These are phyloP conservation scores for Rosa persica DNA, from an alignment of 306 rosid species.

Conservation along the genomic window DNA sequence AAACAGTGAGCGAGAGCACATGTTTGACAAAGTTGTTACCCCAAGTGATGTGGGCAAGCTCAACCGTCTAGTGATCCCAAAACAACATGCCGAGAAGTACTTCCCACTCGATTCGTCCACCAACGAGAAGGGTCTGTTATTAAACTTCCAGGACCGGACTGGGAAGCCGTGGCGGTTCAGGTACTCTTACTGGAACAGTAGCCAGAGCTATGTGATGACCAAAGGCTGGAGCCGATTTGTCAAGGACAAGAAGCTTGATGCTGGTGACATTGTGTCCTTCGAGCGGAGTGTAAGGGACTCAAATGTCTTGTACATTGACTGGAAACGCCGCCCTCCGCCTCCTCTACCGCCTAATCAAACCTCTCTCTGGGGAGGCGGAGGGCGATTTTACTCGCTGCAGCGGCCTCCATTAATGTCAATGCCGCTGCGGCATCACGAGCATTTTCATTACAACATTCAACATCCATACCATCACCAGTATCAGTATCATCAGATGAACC, in stretches of 20 bases:
- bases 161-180: slow-evolving; percentile 84
- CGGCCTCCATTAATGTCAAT: background rate
- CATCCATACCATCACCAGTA: slow-evolving; percentile 20
- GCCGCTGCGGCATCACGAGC: slow-evolving; percentile 28
- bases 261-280: slow-evolving; percentile 83
- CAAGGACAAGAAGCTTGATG: slow-evolving; percentile 78
- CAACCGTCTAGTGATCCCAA: slow-evolving; percentile 81
- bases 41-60: slow-evolving; percentile 94
- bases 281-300: slow-evolving; percentile 55
- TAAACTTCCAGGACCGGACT: slow-evolving; percentile 66
- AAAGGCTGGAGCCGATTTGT: slow-evolving; percentile 96
- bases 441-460: slow-evolving; percentile 33
- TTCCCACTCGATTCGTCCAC: slow-evolving; percentile 66
- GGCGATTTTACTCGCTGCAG: slow-evolving; percentile 37
- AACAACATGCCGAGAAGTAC: slow-evolving; percentile 78
- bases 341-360: slow-evolving; percentile 4
- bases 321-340: slow-evolving; percentile 50
- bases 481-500: slow-evolving; percentile 12
- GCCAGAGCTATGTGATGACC: slow-evolving; percentile 95
- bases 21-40: slow-evolving; percentile 86
- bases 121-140: slow-evolving; percentile 59
- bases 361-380: background rate
- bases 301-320: slow-evolving; percentile 61
- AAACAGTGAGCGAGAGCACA: slow-evolving; percentile 61
- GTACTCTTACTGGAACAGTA: slow-evolving; percentile 90